Evolutionary conservation across 495 filamentous ascomycete genomes (phyloP).

Genomic region (Amniculicola lignicola): DNA sequence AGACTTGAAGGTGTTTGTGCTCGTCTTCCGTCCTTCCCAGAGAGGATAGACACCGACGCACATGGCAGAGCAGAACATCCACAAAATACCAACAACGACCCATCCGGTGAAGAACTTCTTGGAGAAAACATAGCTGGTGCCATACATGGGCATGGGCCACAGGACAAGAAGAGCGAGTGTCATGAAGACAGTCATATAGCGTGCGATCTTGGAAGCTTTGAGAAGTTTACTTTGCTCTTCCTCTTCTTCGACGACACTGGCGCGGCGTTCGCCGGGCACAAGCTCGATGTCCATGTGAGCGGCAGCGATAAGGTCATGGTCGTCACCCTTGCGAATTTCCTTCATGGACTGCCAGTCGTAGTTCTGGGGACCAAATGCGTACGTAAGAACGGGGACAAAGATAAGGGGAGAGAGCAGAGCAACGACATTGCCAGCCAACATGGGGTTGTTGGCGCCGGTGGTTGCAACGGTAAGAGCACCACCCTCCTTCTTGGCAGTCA

Average conservation of each 20-base stretch:
- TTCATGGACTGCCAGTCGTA: conserved; percentile 92
- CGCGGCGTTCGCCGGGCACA: conserved; percentile 53
- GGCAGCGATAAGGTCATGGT: conserved; percentile 67
- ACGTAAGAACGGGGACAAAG: conserved; percentile 76
- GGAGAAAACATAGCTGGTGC: conserved; percentile 78
- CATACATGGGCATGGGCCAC: conserved; percentile 97
- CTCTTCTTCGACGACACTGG: conserved; percentile 44
- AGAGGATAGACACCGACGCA: conserved; percentile 77
- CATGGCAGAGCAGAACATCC: conserved; percentile 72
- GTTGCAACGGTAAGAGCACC: conserved; percentile 69
- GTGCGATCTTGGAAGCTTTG: conserved; percentile 74
- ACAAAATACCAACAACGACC: conserved; percentile 80
- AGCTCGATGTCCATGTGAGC: conserved; percentile 71
- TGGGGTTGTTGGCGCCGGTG: conserved; percentile 81
- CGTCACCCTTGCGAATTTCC: conserved; percentile 77
- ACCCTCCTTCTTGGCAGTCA: conserved; percentile 76
- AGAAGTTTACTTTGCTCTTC: conserved; percentile 65
- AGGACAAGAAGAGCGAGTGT: conserved; percentile 75
- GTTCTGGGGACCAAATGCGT: conserved; percentile 68
- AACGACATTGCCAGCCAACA: conserved; percentile 82
- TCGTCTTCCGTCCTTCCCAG: conserved; percentile 72
- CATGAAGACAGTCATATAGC: conserved; percentile 69
- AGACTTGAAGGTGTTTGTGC: conserved; percentile 59
- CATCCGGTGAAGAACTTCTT: conserved; percentile 92
- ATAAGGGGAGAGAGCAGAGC: conserved; percentile 77